phyloP scores from a whole-genome alignment of 2,329 filamentous ascomycete species.

The Didymella keratinophila region DNA sequence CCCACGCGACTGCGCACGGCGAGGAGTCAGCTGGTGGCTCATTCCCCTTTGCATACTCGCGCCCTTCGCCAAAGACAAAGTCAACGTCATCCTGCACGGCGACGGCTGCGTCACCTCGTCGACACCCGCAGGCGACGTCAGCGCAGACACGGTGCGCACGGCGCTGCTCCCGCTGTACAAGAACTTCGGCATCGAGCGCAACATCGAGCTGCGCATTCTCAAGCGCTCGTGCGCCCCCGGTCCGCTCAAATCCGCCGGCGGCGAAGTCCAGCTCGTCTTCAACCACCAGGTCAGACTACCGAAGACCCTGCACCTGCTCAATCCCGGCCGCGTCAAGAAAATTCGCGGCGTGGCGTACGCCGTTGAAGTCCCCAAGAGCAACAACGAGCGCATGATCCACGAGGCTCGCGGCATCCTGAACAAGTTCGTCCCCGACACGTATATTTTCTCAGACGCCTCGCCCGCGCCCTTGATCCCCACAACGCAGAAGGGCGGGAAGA shows the following conservation, averaged over 20 bases:
- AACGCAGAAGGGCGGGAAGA: slow-evolving; percentile 70
- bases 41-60: slow-evolving; percentile 88
- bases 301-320: slow-evolving; percentile 89
- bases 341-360: slow-evolving; percentile 94
- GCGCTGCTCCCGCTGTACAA: slow-evolving; percentile 90
- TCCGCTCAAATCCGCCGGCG: slow-evolving; percentile 80
- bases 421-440: slow-evolving; percentile 81
- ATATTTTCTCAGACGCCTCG: slow-evolving; percentile 78
- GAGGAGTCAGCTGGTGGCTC: slow-evolving; percentile 91
- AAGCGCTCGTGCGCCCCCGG: slow-evolving; percentile 74
- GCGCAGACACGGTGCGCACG: slow-evolving; percentile 91
- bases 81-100: slow-evolving; percentile 90
- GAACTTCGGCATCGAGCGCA: slow-evolving; percentile 86
- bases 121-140: slow-evolving; percentile 84
- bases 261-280: slow-evolving; percentile 92
- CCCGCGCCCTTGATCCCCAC: slow-evolving; percentile 68
- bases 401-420: slow-evolving; percentile 88
- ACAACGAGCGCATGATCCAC: slow-evolving; percentile 96
- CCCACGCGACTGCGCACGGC: slow-evolving; percentile 75
- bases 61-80: slow-evolving; percentile 88
- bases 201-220: slow-evolving; percentile 84
- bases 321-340: slow-evolving; percentile 82
- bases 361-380: slow-evolving; percentile 88
- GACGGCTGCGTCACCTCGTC: slow-evolving; percentile 91
- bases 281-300: slow-evolving; percentile 92